Percentiles rank a stretch among this genome's conserved stretches.
phyloP scores from a whole-genome alignment of 2,329 filamentous ascomycete genomes.

The Aspergillus sp. region DNA sequence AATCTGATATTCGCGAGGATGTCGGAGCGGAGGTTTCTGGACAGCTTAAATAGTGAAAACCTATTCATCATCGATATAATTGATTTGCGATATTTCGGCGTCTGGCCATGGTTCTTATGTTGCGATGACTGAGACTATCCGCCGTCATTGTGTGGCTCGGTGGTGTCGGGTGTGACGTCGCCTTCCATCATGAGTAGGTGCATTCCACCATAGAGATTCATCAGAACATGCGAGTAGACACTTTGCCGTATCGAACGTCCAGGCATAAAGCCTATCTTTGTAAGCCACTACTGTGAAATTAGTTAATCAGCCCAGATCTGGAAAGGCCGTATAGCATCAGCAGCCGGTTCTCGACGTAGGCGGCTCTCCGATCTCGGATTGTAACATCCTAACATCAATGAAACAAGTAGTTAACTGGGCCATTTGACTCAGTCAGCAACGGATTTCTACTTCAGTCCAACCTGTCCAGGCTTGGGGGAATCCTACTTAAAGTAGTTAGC shows the following conservation, averaged over 20 bases:
- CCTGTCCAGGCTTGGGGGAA: too few species aligned
- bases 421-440: too few species aligned
- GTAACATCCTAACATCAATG: neutral
- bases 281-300: neutral
- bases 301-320: neutral
- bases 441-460: too few species aligned
- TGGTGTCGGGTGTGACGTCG: constrained; percentile 2
- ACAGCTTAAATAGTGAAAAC: neutral
- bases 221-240: neutral
- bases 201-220: neutral
- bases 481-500: too few species aligned
- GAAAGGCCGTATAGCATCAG: neutral
- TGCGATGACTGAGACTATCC: neutral
- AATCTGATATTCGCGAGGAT: neutral
- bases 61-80: neutral
- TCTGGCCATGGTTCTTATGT: constrained; percentile 3
- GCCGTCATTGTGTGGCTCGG: neutral
- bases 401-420: neutral
- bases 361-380: neutral
- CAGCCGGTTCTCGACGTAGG: neutral
- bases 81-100: neutral
- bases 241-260: neutral
- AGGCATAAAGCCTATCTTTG: neutral
- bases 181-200: neutral
- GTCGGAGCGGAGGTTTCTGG: neutral